phyloP scores from a whole-genome alignment of 2,329 filamentous ascomycete genomes.

The Davidsoniella australis region DNA sequence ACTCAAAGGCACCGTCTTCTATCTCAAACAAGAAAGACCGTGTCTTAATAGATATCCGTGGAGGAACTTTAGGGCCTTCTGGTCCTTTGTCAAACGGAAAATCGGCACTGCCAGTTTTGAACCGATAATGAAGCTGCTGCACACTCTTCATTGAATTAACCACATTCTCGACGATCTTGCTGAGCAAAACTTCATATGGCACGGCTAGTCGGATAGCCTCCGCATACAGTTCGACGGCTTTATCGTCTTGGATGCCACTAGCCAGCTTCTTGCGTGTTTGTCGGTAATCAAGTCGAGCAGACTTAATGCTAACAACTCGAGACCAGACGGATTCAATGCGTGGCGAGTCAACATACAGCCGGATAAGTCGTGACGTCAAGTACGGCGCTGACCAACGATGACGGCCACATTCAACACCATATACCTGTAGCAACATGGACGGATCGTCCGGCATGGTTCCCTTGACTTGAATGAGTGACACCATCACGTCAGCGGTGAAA shows the following conservation, averaged over 20 bases:
- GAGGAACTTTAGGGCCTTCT: conserved; percentile 70
- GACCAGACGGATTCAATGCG: conserved; percentile 74
- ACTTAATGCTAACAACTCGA: conserved; percentile 67
- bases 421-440: conserved; percentile 78
- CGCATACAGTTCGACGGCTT: conserved; percentile 64
- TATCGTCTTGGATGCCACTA: conserved; percentile 45
- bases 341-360: conserved; percentile 79
- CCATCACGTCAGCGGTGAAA: conserved; percentile 66
- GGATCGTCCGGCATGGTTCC: conserved; percentile 78
- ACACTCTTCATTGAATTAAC: conserved; percentile 75
- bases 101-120: conserved; percentile 61
- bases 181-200: conserved; percentile 78
- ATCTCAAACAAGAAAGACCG: conserved; percentile 78
- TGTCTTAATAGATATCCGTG: conserved; percentile 67
- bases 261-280: conserved; percentile 54
- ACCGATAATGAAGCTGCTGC: conserved; percentile 83
- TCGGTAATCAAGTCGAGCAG: conserved; percentile 62
- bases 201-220: conserved; percentile 80
- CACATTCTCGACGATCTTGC: conserved; percentile 85
- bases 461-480: conserved; percentile 71
- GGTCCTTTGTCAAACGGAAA: conserved; percentile 76
- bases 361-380: conserved; percentile 54
- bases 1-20: conserved; percentile 93
- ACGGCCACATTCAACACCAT: conserved; percentile 62
- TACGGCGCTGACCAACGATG: conserved; percentile 82